Evolutionary conservation across 2,329 filamentous ascomycete species (phyloP), one percentile per base, ranked within the genome.

Genomic region (Pestalotiopsis sp.): DNA sequence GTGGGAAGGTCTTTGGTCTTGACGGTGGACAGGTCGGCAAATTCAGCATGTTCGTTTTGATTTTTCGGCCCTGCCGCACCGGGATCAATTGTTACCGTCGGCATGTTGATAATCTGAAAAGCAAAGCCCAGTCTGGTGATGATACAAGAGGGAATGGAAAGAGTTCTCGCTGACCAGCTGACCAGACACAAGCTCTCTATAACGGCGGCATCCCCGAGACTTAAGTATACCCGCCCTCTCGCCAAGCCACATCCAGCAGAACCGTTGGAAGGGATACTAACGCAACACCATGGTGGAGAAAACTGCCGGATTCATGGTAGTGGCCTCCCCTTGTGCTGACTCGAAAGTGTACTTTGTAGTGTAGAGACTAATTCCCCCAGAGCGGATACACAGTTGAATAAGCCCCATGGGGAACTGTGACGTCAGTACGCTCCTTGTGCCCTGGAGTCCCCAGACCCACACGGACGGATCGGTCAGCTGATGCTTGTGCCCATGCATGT

Each of bases 321-420:
- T 52, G 45, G n/a, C n/a, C 11, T 52, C 45, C 27, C 23, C 57
- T 36, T 20, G 57, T 59, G 27, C 57, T 59, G 27, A 59, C 27
- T 36, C 23, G 57, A 36, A 59, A 13, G 23, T 13, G 25, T 36
- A 59, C 23, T 59, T 59, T 27, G 12, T 36, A 36, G 31, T 36
- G 31, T 59, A 59, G 23, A 23, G 27, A 17, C 45, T 59, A 59
- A 27, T 59, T 59, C 57, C 57, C 20, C 27, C 57, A 52, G 45
- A 52, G 45, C 45, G 45, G 45, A 52, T 52, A 52, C 45, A 9
- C 17, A 23, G 9, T 20, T 52, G 45, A 52, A 9, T 36, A 36
- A 52, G 45, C 57, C 57, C 57, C 57, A 59, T 59, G 57, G 57
- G 57, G 57, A 36, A 52, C 6, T 36, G 57, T 59, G 57, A 59